Conservation (phyloP, 306 rosid genomes). For the Castanea mollissima region DNA sequence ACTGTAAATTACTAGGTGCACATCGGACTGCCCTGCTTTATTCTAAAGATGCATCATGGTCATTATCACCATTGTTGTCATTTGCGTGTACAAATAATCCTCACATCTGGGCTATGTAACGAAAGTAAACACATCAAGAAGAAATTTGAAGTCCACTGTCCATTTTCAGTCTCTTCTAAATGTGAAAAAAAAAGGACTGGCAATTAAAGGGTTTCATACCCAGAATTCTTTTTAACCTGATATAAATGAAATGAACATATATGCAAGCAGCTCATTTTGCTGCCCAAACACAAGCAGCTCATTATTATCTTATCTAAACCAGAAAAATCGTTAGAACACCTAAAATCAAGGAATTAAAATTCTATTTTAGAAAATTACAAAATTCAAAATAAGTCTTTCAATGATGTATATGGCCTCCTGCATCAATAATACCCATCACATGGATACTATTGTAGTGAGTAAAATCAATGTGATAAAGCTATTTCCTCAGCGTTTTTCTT, state of each 20-base stretch:
- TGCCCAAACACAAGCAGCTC: not conserved
- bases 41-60: not conserved
- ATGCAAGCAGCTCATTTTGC: not conserved
- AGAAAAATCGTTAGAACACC: too few relatives aligned
- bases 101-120: not conserved
- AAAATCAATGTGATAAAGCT: too few relatives aligned
- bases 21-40: not conserved
- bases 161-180: not conserved
- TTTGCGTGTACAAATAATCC: not conserved
- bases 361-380: too few relatives aligned
- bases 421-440: too few relatives aligned
- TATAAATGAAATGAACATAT: not conserved
- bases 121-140: not conserved
- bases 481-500: too few relatives aligned
- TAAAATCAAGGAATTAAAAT: too few relatives aligned
- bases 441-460: too few relatives aligned
- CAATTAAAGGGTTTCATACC: not conserved
- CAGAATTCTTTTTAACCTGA: not conserved
- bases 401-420: too few relatives aligned
- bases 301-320: not conserved
- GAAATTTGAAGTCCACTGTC: not conserved
- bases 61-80: not conserved
- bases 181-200: not conserved
- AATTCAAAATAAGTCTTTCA: too few relatives aligned
- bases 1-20: conserved; percentile 57